phyloP scores from a whole-genome alignment of 768 basidiomycete species.

The Podaxis carcinomalis region DNA sequence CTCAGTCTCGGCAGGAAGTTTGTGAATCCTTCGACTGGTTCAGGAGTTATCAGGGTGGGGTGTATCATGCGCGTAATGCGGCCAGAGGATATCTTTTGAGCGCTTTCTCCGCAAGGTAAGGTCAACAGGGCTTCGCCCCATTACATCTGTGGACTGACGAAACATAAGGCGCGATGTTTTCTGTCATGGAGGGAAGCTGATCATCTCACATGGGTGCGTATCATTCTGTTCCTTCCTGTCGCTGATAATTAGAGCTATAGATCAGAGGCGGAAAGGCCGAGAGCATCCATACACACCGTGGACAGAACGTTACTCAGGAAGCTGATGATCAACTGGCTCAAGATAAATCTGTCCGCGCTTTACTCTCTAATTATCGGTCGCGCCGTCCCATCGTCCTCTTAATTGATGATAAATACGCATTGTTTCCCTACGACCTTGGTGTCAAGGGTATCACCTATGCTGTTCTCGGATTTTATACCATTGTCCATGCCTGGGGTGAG shows the following conservation, averaged over 20 bases:
- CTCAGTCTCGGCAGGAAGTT: slow-evolving; percentile 76
- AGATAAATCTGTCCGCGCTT: slow-evolving; percentile 67
- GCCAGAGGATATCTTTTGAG: slow-evolving; percentile 77
- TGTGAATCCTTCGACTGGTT: slow-evolving; percentile 79
- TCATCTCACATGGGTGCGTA: slow-evolving; percentile 80
- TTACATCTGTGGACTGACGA: neutral
- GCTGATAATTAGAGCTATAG: neutral
- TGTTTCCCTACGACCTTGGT: slow-evolving; percentile 68
- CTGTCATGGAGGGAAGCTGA: slow-evolving; percentile 57
- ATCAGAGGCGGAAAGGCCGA: slow-evolving; percentile 72
- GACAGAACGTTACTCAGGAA: slow-evolving; percentile 32
- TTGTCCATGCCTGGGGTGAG: slow-evolving; percentile 69
- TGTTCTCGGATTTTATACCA: slow-evolving; percentile 70
- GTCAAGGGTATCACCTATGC: slow-evolving; percentile 40
- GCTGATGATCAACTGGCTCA: slow-evolving; percentile 66
- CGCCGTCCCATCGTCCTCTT: slow-evolving; percentile 63
- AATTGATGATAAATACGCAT: slow-evolving; percentile 67
- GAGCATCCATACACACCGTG: slow-evolving; percentile 40
- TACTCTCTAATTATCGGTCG: slow-evolving; percentile 54
- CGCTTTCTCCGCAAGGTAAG: slow-evolving; percentile 59
- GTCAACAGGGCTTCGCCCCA: neutral
- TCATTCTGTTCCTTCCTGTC: neutral
- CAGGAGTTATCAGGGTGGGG: slow-evolving; percentile 75
- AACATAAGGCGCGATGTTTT: slow-evolving; percentile 63
- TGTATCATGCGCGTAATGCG: slow-evolving; percentile 57